A percentile compares a stretch with the other conserved stretches of the same genome.
Evolutionary conservation across 805 yeast genomes (phyloP).

Genomic region (Nakazawaea anatomiae): DNA sequence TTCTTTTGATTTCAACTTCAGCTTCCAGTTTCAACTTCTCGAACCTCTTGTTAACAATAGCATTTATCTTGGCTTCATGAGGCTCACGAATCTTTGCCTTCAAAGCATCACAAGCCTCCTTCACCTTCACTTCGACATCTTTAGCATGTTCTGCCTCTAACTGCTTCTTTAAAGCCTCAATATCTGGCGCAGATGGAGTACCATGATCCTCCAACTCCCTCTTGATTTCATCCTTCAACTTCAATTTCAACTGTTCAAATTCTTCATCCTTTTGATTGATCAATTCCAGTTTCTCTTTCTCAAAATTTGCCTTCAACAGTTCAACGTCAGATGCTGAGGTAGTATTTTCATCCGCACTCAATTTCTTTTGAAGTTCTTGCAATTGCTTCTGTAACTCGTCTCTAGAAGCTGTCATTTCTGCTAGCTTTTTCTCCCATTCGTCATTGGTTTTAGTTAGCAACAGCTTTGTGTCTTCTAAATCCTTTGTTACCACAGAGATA

Average conservation of each 20-base stretch:
- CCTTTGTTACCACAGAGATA: constrained; percentile 14
- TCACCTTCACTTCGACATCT: constrained; percentile 25
- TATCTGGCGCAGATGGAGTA: constrained; percentile 14
- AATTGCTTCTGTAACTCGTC: constrained; percentile 13
- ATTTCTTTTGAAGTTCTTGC: constrained; percentile 4
- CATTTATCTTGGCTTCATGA: constrained; percentile 29
- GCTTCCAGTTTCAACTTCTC: constrained; percentile 19
- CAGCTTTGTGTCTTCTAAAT: constrained; percentile 15
- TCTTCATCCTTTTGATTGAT: constrained; percentile 12
- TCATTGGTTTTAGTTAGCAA: constrained; percentile 10
- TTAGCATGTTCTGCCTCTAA: constrained; percentile 13
- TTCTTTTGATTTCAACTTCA: constrained; percentile 10
- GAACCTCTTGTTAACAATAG: constrained; percentile 27
- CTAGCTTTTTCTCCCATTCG: constrained; percentile 4
- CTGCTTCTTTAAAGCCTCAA: constrained; percentile 20
- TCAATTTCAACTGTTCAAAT: constrained; percentile 13
- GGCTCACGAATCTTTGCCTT: constrained; percentile 32
- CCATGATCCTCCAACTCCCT: constrained; percentile 13
- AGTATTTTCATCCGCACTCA: not conserved
- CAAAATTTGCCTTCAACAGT: constrained; percentile 17
- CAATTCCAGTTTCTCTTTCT: constrained; percentile 16
- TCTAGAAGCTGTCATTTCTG: constrained; percentile 15
- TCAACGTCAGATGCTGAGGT: constrained; percentile 5
- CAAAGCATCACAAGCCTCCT: constrained; percentile 17
- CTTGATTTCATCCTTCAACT: constrained; percentile 19